Base-by-base conservation (phyloP, 73 alveolate genomes). In the Paramecium tetraurelia region DNA sequence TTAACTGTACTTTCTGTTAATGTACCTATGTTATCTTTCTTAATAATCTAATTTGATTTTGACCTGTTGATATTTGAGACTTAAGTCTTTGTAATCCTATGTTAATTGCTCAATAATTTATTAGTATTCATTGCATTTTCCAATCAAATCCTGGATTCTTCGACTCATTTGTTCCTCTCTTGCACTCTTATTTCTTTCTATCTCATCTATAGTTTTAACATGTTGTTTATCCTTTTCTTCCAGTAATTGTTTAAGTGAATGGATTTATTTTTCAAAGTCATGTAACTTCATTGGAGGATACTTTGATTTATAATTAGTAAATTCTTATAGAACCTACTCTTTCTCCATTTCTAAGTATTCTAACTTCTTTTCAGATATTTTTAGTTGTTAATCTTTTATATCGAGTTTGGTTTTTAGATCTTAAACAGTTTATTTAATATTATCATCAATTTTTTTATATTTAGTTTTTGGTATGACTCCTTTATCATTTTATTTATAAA, bases 41-140 rank as follows among this genome's bases (percentile, higher is more conserved):
- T 72, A 58, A 36, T 72, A 72, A 72, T 72, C 57, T 18, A 63
- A 63, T 63, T 72, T 72, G n/a, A 72, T 72, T 72, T 16, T 33
- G 2, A 72, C 20, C 7, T 72, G 38, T 16, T 72, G 12, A 33
- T 72, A 72, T 72, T 72, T 33, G 5, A 72, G 40, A 21, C 59
- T 36, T 14, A 72, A 36, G 16, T 72, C 86, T 72, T 72, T 72
- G 38, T 72, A 72, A 72, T 72, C 86, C 40, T 29, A 18, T 0
- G 86, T 36, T 72, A 36, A 33, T 72, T 72, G 14, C 4, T 72
- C 36, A 40, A 72, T 72, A 40, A 40, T 72, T 72, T 36, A 40
- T 72, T 72, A 11, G 5, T 36, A 72, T 72, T 72, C 59, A 72
- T 72, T 33, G 10, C 46, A 29, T 33, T 33, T 72, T 4, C 46